Conservation (phyloP, 192 early-diverging fungal genomes). For the Pilaira anomala region DNA sequence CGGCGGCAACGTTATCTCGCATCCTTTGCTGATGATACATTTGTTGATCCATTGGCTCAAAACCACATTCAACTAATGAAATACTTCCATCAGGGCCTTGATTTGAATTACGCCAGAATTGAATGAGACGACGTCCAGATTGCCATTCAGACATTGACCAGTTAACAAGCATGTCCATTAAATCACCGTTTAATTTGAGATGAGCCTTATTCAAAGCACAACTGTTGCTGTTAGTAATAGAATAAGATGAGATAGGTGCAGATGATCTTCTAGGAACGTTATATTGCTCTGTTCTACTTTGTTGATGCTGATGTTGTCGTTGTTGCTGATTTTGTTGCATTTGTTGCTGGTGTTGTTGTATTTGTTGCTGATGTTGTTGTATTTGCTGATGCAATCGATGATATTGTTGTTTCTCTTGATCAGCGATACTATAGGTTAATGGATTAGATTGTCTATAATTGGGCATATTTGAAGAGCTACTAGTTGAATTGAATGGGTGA, state of each 20-base stretch:
- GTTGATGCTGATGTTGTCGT: not conserved
- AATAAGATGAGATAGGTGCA: not conserved
- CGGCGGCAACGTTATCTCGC: conserved; percentile 12
- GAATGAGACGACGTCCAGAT: conserved; percentile 61
- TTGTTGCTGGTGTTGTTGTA: not conserved
- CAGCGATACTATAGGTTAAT: too few relatives aligned
- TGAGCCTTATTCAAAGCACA: conserved; percentile 66
- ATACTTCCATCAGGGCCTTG: not conserved
- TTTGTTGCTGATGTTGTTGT: not conserved
- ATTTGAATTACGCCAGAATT: conserved; percentile 56
- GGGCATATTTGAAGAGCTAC: too few relatives aligned
- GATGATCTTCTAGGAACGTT: too few relatives aligned
- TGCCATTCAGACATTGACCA: conserved; percentile 66
- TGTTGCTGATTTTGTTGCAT: not conserved
- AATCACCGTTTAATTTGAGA: conserved; percentile 61
- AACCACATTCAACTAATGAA: conserved; percentile 2
- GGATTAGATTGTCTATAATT: too few relatives aligned
- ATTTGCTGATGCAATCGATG: not conserved
- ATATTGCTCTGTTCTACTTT: too few relatives aligned
- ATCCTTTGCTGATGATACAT: conserved; percentile 4
- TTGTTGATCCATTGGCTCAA: conserved; percentile 8
- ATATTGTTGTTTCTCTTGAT: too few relatives aligned
- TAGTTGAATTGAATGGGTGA: not conserved
- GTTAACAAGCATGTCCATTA: conserved; percentile 62
- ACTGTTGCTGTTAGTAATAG: conserved; percentile 10